phyloP scores from a whole-genome alignment of 768 basidiomycete genomes.

The Boletus sensibilis region DNA sequence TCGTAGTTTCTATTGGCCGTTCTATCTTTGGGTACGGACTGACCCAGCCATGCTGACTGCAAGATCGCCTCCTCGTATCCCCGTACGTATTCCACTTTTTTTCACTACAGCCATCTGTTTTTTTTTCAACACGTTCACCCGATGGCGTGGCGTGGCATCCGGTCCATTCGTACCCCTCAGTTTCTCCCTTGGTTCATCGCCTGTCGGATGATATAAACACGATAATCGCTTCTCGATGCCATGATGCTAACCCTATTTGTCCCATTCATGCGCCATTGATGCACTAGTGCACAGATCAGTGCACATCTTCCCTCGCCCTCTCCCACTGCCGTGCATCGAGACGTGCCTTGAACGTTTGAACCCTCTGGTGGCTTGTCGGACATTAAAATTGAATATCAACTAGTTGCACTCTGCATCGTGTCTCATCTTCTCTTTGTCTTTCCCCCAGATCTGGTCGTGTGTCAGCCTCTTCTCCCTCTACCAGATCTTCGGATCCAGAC shows the following conservation, averaged over 20 bases:
- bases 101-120: no score
- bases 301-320: neutral
- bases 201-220: neutral
- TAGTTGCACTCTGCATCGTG: conserved; percentile 11
- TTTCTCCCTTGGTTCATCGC: neutral
- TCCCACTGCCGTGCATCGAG: neutral
- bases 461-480: conserved; percentile 5
- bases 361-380: conserved; percentile 20
- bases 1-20: neutral
- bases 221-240: no score
- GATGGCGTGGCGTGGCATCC: no score
- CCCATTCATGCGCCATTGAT: neutral
- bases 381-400: conserved; percentile 20
- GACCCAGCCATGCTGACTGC: no score
- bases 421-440: neutral
- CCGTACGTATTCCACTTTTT: no score
- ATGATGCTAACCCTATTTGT: neutral
- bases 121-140: no score
- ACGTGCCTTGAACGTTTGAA: neutral
- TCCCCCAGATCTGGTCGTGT: conserved; percentile 10
- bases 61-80: no score
- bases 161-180: no score
- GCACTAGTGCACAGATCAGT: neutral
- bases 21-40: conserved; percentile 2
- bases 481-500: conserved; percentile 19